Base-by-base conservation (phyloP, 768 basidiomycete genomes). In the Amanita rubescens region DNA sequence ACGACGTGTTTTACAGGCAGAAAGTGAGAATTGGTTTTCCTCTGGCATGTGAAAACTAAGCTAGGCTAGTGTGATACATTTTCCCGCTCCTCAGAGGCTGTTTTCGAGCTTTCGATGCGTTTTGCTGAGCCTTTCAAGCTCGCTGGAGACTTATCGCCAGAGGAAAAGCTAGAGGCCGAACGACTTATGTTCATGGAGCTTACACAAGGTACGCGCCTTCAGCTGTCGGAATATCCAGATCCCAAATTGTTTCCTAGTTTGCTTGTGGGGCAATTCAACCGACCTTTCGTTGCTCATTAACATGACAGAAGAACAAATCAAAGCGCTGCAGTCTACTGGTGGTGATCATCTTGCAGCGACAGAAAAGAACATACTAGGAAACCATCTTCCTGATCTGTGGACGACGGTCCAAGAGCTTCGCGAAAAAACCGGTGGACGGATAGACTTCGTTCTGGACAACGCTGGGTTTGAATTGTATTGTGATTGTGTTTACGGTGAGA, bases 301-400 rank as follows among this genome's bases (percentile, higher is more conserved):
- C 71, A 95, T 96, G 94, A 89, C 89, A 6, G 94, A 97, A 69
- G 94, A 96, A 27, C 94, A 96, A 67, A 96, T 97, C 71, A 94
- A 93, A 67, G 81, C 86, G 43, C 77, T 96, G n/a, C 94, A 97
- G 65, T 94, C 93, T 12, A 95, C 94, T 15, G 94, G 94, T 10
- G 92, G 93, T n/a, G 94, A 93, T 43, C 83, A 91, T 56, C 83
- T 97, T 42, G 94, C 94, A 2, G 90, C 92, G 1, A 94, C 94
- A 1, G 93, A 95, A 71, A 94, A 94, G 72, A 96, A 96, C 60
- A 96, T 96, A 58, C 75, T 96, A 27, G 94, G 93, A 33, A 95
- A 96, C 69, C 76, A 93, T 63, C 73, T 90, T 57, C 64, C 70
- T 38, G 67, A 78, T 17, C 70, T 92, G 8, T 94, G 91, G 90